Evolutionary conservation across 2,329 filamentous ascomycete species (phyloP), one percentile per base, ranked within the genome.

Genomic region (Penicillium brevicompactum): DNA sequence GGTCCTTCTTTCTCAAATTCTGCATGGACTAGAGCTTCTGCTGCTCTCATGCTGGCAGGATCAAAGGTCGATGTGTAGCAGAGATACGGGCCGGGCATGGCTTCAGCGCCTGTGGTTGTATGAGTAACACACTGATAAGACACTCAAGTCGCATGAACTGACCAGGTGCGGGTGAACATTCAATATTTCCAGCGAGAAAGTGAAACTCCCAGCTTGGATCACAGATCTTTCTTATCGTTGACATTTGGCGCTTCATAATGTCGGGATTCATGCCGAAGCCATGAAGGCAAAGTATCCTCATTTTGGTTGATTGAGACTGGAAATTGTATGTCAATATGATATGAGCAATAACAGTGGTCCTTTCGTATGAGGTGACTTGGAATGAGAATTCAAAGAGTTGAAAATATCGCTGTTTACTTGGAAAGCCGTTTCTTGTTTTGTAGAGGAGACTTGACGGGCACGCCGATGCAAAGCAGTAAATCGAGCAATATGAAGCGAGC

Each of bases 201-300:
- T 53, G 13, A 24, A 64, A 58, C 40, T 64, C 49, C 50, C 51
- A 58, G 30, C 38, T 60, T 3, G 55, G 50, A 37, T 60, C 54
- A 14, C 41, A 44, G 8, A 38, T 24, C 18, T 47, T 54, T 13
- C 41, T 32, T 1, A 60, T 16, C 11, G 24, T 49, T 11, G 48
- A 57, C 38, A 59, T 27, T 21, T 59, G 56, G 38, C 40, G 37
- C 42, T 40, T 49, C 51, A 61, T 57, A 24, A 68, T 49, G 4
- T 50, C 42, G 14, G 62, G 43, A 37, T 52, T 60, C 6, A 56
- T 62, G 9, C 67, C 67, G 41, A 42, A 53, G 38, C 64, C 66
- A 55, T 67, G 67, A 5, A 67, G 60, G 45, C 65, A 69, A 13
- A 68, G 59, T 22, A 69, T 57, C 24, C 47, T 48, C 63, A 67